Evolutionary conservation across 176 grass and related monocot genomes (phyloP), one percentile per base, ranked within the genome.

Genomic region (Paspalum notatum): DNA sequence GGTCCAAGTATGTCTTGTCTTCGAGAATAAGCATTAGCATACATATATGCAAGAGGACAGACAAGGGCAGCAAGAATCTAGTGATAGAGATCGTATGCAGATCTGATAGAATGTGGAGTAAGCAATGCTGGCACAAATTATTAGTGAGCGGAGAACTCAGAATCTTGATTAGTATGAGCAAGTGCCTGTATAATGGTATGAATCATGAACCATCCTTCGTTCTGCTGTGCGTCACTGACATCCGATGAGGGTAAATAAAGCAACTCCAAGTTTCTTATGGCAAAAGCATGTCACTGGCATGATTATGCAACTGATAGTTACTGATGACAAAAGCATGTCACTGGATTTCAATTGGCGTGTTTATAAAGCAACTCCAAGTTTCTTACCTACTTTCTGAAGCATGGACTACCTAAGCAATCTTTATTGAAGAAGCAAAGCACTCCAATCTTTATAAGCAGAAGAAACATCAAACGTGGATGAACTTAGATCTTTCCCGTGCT

Each of bases 371-470:
- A 20, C 18, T 39, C 54, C 37, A 70, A 57, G 12, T 40, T 72
- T 78, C 48, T 54, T 41, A 71, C 79, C 79, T 41, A 87, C 64
- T 56, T 66, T 69, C 71, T 52, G 40, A 79, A 14, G 26, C 80
- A 56, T 47, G 70, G 27, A 21, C 69, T 59, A 79, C 25, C 25
- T 27, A 88, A 58, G 16, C 51, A 64, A 17, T 32, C 27, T 52
- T 77, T 71, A 70, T 83, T 83, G 8, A 44, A 71, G 51, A 51
- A 45, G 20, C 24, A 61, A 58, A 59, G 51, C 72, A 60, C 32
- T n/a, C 32, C 1, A 32, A 32, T 32, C 32, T 32, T 32, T 32
- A 61, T 27, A 32, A 85, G 64, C 41, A 22, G 37, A 72, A n/a
- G n/a, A n/a, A n/a, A n/a, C n/a, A n/a, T n/a, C n/a, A n/a, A 56